Evolutionary conservation across 352 stramenopile species (phyloP).

Genomic region (Phytophthora quininea): DNA sequence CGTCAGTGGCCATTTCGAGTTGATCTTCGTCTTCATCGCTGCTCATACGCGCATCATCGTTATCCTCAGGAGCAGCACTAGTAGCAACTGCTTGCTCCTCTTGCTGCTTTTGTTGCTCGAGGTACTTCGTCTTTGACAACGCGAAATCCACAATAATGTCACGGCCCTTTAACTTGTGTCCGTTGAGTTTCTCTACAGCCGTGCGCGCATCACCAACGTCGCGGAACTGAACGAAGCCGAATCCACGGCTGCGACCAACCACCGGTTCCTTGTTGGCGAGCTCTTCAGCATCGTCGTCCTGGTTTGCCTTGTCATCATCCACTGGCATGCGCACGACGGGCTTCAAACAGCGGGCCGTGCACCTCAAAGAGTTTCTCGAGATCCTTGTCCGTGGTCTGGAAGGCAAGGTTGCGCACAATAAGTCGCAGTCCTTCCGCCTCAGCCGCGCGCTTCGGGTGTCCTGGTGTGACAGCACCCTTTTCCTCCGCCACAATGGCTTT

Average conservation of each 20-base stretch:
- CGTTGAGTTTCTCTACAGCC: slow-evolving; percentile 80
- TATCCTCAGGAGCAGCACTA: slow-evolving; percentile 20
- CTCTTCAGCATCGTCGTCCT: slow-evolving; percentile 24
- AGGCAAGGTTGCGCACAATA: slow-evolving; percentile 86
- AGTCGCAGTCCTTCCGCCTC: slow-evolving; percentile 67
- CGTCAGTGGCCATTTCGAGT: slow-evolving; percentile 55
- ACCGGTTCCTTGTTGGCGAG: slow-evolving; percentile 23
- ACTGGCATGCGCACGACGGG: slow-evolving; percentile 76
- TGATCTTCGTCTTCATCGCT: slow-evolving; percentile 54
- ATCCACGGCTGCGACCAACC: slow-evolving; percentile 74
- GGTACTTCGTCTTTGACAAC: slow-evolving; percentile 79
- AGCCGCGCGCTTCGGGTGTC: slow-evolving; percentile 37
- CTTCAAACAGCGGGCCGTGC: slow-evolving; percentile 72
- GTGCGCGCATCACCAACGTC: slow-evolving; percentile 61
- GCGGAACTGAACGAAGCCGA: slow-evolving; percentile 86
- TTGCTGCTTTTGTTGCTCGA: slow-evolving; percentile 76
- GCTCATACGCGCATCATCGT: slow-evolving; percentile 45
- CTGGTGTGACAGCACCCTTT: slow-evolving; percentile 21
- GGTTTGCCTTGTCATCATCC: slow-evolving; percentile 46
- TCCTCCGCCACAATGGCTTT: slow-evolving; percentile 36
- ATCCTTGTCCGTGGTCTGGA: slow-evolving; percentile 78
- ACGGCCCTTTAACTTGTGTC: slow-evolving; percentile 78
- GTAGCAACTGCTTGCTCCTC: slow-evolving; percentile 36
- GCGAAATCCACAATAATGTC: slow-evolving; percentile 90
- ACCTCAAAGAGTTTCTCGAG: slow-evolving; percentile 74